These are phyloP conservation scores for Naganishia friedmannii DNA, from an alignment of 768 basidiomycete species.

Conservation along the genomic window DNA sequence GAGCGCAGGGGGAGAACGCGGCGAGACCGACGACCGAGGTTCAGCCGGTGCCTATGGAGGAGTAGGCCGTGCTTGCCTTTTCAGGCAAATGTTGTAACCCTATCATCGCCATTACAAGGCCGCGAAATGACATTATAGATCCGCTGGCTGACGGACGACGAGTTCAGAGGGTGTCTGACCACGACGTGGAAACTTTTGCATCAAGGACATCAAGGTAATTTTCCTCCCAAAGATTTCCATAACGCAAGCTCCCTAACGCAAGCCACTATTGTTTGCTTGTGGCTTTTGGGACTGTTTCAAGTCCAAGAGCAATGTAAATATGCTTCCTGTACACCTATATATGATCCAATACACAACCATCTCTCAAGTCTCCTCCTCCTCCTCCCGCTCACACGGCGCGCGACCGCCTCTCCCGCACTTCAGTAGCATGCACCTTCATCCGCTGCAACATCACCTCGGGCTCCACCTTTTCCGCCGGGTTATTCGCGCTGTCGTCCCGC, in stretches of 20 bases:
- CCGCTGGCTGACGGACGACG: too few relatives aligned
- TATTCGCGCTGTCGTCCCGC: constrained; percentile 12
- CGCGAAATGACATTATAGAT: background rate
- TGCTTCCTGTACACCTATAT: background rate
- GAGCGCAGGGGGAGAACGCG: background rate
- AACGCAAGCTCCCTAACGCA: too few relatives aligned
- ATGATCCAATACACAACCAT: background rate
- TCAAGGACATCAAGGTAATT: too few relatives aligned
- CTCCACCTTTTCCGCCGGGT: constrained; percentile 19
- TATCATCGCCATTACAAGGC: background rate
- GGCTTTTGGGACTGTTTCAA: too few relatives aligned
- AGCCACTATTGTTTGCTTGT: too few relatives aligned
- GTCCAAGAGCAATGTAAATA: background rate
- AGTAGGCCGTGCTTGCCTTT: background rate
- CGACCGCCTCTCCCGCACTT: constrained; percentile 9
- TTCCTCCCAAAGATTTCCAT: too few relatives aligned
- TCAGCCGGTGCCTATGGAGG: constrained; percentile 25
- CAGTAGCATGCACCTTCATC: constrained; percentile 1
- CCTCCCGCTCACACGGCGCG: too few relatives aligned
- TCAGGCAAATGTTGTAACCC: constrained; percentile 1
- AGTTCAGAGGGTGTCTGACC: too few relatives aligned
- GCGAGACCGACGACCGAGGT: constrained; percentile 7
- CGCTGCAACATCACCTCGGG: constrained; percentile 17
- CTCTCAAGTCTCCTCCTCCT: too few relatives aligned
- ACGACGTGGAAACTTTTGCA: too few relatives aligned